Evolutionary conservation across 2,329 filamentous ascomycete genomes (phyloP), one percentile per base, ranked within the genome.

Genomic region (Reticulascus tulasneorum): DNA sequence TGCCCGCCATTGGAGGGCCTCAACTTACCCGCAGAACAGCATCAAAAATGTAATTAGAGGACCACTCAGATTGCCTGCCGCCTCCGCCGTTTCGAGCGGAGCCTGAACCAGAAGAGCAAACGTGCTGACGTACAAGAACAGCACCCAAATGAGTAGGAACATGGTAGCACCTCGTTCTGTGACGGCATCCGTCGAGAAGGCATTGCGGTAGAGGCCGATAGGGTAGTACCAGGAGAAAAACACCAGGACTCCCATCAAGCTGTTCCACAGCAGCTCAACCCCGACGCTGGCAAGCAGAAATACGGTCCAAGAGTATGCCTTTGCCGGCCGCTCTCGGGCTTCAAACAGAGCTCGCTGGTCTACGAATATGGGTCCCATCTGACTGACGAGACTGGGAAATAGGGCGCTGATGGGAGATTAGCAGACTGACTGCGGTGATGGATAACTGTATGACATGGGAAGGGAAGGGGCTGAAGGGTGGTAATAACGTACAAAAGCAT

Each of bases 181-280:
- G 5, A 49, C 46, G 16, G 76, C 63, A 38, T 72, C 61, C 3
- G 72, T 73, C 6, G 64, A 62, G 16, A 68, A 58, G 0, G 77
- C 76, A 40, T 82, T 82, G 28, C 62, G 62, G 54, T 81, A 76
- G 18, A 83, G 61, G 1, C 78, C 78, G 37, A 84, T 75, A 2
- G 81, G 79, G 52, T 81, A 86, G 59, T 85, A 86, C 69, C 79
- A 84, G 50, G 67, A 71, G 47, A 79, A 63, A 62, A 71, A 85
- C 48, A 82, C 72, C 37, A 84, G 54, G n/a, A 80, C 59, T 9
- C 72, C 71, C 56, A 75, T 69, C 28, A 84, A 55, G 1, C 75
- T 71, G 48, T 83, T 78, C 71, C 79, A 86, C 0, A 81, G 79
- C 1, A 86, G 59, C 55, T 87, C 82, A 37, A 83, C 78, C 12